Percentiles rank a stretch among this genome's conserved stretches.
These are phyloP conservation scores for Parmelia sp. DNA, from an alignment of 495 filamentous ascomycete species.

Conservation along the genomic window DNA sequence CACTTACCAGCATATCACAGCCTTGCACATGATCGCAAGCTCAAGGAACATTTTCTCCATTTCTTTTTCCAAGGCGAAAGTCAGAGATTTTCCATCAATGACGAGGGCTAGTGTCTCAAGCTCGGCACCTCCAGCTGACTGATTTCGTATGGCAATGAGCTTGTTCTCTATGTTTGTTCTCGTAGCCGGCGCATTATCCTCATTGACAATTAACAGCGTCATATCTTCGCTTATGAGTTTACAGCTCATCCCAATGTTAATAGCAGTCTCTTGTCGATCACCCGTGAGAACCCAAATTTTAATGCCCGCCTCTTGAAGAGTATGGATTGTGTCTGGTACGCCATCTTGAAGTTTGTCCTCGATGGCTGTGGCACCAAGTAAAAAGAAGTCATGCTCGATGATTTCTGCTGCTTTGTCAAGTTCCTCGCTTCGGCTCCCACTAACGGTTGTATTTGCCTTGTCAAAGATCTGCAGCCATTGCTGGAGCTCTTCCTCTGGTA, in stretches of 20 bases:
- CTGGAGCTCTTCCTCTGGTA: constrained; percentile 83
- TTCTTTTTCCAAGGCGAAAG: constrained; percentile 87
- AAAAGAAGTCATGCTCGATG: constrained; percentile 83
- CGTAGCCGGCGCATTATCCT: constrained; percentile 69
- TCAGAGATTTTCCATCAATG: constrained; percentile 93
- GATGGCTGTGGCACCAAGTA: constrained; percentile 94
- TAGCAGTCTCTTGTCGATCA: constrained; percentile 96
- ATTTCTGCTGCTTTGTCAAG: constrained; percentile 95
- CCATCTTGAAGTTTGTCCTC: constrained; percentile 97
- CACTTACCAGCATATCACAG: constrained; percentile 86
- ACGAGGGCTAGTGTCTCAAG: constrained; percentile 87
- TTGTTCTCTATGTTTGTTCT: constrained; percentile 87
- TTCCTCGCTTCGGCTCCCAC: constrained; percentile 87
- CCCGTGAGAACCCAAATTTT: constrained; percentile 99
- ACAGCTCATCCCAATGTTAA: constrained; percentile 99
- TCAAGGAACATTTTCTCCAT: constrained; percentile 92
- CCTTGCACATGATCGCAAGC: constrained; percentile 92
- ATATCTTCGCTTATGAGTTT: constrained; percentile 98
- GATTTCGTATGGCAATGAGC: constrained; percentile 73
- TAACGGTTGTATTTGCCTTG: constrained; percentile 82
- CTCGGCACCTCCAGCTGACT: constrained; percentile 65
- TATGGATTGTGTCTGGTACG: constrained; percentile 97
- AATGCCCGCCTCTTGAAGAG: constrained; percentile 91
- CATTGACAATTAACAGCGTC: constrained; percentile 94
- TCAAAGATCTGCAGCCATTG: constrained; percentile 87